Evolutionary conservation across 2,329 filamentous ascomycete genomes (phyloP), one percentile per base, ranked within the genome.

Genomic region (Trichoderma endophyticum): DNA sequence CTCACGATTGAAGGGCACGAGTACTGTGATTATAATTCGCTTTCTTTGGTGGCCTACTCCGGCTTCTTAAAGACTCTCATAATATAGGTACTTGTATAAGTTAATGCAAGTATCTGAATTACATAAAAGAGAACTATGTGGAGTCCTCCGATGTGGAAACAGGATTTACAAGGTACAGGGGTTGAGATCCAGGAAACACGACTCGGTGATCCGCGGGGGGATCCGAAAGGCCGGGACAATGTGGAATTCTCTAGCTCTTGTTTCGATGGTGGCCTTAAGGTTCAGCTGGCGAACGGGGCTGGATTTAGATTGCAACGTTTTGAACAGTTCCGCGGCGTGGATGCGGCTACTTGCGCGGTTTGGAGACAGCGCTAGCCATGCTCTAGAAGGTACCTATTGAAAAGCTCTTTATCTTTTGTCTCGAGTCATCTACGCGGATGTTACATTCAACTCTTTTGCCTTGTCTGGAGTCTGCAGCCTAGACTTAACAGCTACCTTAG

Each of bases 1-100:
- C 48, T 24, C 5, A 0, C 11, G 0, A 12, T 24, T 14, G 3
- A 24, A 14, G 5, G 0, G 39, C 39, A 18, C 7, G 0, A 12
- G 12, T 7, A 24, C 21, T 54, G 2, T 24, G 0, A 24, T 3
- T 24, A 54, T 1, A 1, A 14, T 14, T 24, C 11, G n/a, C 5
- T 21, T 54, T 12, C n/a, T 0, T 12, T 21, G 43, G 18, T 21
- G 43, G 9, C 9, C 43, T 48, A 21, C n/a, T 51, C 43, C 15
- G 0, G 4, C n/a, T 21, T 24, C 48, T 21, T 0, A 24, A 1
- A 54, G n/a, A 21, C 48, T 54, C 5, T 51, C 4, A n/a, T n/a
- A n/a, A n/a, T n/a, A n/a, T n/a, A n/a, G n/a, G n/a, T n/a, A n/a
- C n/a, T n/a, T n/a, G n/a, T n/a, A n/a, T n/a, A n/a, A n/a, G n/a